Base-by-base conservation (phyloP, 345 rosid genomes). In the Limnanthes douglasii region DNA sequence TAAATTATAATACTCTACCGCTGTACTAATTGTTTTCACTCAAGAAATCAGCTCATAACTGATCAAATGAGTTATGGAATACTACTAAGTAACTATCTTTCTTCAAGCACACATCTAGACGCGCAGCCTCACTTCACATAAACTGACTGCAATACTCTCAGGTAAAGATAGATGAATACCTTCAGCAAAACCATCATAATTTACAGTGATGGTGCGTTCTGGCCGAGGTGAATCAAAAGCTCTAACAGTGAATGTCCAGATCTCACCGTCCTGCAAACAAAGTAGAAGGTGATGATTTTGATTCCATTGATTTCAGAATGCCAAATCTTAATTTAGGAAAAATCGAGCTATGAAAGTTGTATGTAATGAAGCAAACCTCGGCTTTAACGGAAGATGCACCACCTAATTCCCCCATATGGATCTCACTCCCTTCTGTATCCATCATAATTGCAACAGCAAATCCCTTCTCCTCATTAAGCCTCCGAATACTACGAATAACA, bases 381-480 rank as follows among this genome's bases (percentile, higher is more conserved):
- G 99, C 67, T 62, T 81, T 92, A 36, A 56, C 80, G 1, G 99
- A 78, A 28, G 94, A 41, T 21, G 78, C 93, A 3, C 94, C 93
- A 22, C 93, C 93, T 1, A 92, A 72, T 49, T 92, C 96, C n/a
- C 84, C 94, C 99, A 92, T 92, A 53, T 81, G 99, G 61, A 92
- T 92, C 74, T 92, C 99, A 35, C 99, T 92, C 8, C 99, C 99
- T 72, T 92, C 96, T 13, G 99, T 92, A 30, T 92, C 99, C 99
- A 92, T 92, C 99, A 92, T 92, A 35, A 92, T 72, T 1, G 99
- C 99, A 20, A 92, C 99, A 0, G 99, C 96, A 35, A 54, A 85
- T 0, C 99, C 99, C 59, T 85, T 92, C 66, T 92, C 96, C 41
- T 81, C 94, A 43, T 92, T 92, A 49, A 92, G 67, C 48, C 61